Base-by-base conservation (phyloP, 257 asterid genomes). In the Nicotiana noctiflora region DNA sequence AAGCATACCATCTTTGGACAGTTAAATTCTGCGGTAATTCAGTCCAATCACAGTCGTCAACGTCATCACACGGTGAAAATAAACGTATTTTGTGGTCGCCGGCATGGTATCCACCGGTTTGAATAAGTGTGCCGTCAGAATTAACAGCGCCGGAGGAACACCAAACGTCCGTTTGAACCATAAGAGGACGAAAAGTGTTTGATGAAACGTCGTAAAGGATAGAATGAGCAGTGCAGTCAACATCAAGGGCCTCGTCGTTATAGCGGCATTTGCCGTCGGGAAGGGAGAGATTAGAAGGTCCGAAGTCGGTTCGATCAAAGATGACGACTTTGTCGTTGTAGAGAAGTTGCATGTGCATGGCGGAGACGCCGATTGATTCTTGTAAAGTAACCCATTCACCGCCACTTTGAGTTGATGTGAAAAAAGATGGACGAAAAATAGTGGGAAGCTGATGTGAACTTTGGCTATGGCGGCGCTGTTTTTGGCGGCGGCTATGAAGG, bases 331-430 rank as follows among this genome's bases (percentile, higher is more conserved):
- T 89, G 84, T 92, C 90, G 65, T 88, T 88, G 83, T 86, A 79
- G 75, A 90, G 94, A 82, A 92, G 93, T 82, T 90, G 97, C 91
- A 90, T 87, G 88, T 90, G 97, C 95, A 92, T 89, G 82, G 92
- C 91, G 0, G 91, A 86, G 1, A 90, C 82, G 67, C 97, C 94
- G 53, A 87, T 61, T 83, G 82, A 87, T 68, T 87, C 12, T 3
- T 82, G 84, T 70, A 92, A 90, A 1, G 81, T 6, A 2, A 87
- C 81, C 93, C 93, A 92, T 55, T 59, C 65, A 68, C 92, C 93
- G n/a, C 65, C 84, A 68, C 75, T 82, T 56, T 84, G 82, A 31
- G 75, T 68, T 49, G 78, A 14, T 72, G 78, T 15, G 34, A 14
- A 23, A 7, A 72, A 72, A 13, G 78, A 29, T 14, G 61, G 61